Base-by-base conservation (phyloP, 441 rosid genomes). In the Gossypium gossypioides region DNA sequence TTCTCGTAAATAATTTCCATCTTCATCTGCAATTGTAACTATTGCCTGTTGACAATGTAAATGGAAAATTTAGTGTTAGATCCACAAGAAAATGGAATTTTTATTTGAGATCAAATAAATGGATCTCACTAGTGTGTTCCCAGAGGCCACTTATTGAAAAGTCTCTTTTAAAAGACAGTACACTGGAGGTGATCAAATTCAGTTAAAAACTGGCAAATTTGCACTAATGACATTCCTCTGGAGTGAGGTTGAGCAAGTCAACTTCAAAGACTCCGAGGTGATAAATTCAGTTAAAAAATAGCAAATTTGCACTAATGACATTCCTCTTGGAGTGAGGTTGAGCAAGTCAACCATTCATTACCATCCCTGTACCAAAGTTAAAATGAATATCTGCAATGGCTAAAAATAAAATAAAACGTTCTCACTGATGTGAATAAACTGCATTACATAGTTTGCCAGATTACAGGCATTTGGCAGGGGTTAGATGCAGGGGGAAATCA, bases 1-100 rank as follows among this genome's bases (percentile, higher is more conserved):
- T 79, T 96, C 99, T 87, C 89, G 98, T 82, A 96, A 84, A 81
- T 89, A 96, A 82, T 93, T 96, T 9, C 99, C 99, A 82, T 96
- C 98, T 84, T 93, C 98, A 77, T 90, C 95, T 72, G 99, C 99
- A 83, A 96, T 90, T 34, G 89, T 82, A 74, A 95, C 88, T 77
- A 95, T 84, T 74, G 96, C 97, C 99, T 95, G 34, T 19, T 42
- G 50, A 60, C 42, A 72, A 46, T 29, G 10, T 2, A 62, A 72
- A 71, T 19, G 52, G 19, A 7, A 50, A 50, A 50, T 51, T 27
- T 13, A 6, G n/a, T 40, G 61, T 69, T 54, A 58, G 58, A 71
- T 58, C 44, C 24, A 46, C 24, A 67, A 27, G 46, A 22, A 67
- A 50, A 67, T 15, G 44, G 71, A 67, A 27, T 1, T 15, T 15